A percentile compares a stretch with the other conserved stretches of the same genome.
Evolutionary conservation across 75 land plant genomes (phyloP).

Genomic region (Sequoia sempervirens): DNA sequence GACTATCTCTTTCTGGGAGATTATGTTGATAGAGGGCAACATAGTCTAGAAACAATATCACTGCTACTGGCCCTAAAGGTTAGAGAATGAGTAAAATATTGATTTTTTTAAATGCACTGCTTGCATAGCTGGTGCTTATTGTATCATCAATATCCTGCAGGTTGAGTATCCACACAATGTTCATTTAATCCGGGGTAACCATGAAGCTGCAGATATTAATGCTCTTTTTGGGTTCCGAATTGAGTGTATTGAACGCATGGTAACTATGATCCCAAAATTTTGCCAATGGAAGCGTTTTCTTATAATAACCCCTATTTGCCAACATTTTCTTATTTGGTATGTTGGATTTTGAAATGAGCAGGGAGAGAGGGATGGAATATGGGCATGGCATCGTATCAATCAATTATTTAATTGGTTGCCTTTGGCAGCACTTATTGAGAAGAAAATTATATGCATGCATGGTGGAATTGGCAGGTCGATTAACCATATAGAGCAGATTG

Average conservation of each 20-base stretch:
- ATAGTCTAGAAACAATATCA: conserved; percentile 92
- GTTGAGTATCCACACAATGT: conserved; percentile 92
- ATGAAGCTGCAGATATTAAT: conserved; percentile 99
- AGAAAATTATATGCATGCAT: conserved; percentile 99
- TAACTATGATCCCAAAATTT: conserved; percentile 19
- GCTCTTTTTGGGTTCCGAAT: conserved; percentile 97
- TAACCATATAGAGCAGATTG: conserved; percentile 93
- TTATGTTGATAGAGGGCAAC: conserved; percentile 98
- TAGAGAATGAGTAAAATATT: not conserved
- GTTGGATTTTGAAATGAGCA: conserved; percentile 21
- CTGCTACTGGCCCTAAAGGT: conserved; percentile 97
- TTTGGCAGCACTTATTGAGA: conserved; percentile 94
- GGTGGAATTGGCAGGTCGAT: conserved; percentile 99
- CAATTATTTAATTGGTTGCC: conserved; percentile 97
- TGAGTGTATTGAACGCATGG: conserved; percentile 99
- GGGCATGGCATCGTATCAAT: conserved; percentile 97
- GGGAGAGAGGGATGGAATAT: conserved; percentile 99
- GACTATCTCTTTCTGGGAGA: conserved; percentile 99
- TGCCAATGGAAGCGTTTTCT: not conserved
- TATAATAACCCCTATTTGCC: not conserved
- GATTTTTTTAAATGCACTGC: not conserved
- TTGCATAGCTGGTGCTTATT: not conserved
- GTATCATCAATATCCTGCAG: conserved; percentile 24
- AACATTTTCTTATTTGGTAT: conserved; percentile 3
- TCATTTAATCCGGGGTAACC: conserved; percentile 97